A percentile compares a stretch with the other conserved stretches of the same genome.
Evolutionary conservation across 305 asterid species (phyloP).

Genomic region (Fraxinus xanthoxyloides): DNA sequence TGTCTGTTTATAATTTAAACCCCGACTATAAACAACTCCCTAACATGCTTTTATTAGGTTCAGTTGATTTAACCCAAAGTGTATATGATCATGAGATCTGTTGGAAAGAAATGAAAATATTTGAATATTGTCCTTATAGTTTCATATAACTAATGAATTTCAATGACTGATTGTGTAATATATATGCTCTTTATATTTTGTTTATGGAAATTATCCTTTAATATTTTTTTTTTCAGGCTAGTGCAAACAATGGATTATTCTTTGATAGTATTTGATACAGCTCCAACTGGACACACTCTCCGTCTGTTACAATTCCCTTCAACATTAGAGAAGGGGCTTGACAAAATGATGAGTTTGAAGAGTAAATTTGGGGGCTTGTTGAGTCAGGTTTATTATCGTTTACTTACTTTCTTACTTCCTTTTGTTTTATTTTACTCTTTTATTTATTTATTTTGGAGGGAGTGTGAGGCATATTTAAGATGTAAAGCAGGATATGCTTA

Average conservation of each 20-base stretch:
- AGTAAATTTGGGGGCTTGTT: slow-evolving; percentile 84
- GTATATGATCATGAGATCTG: not conserved
- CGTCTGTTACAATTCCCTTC: slow-evolving; percentile 93
- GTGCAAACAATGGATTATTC: slow-evolving; percentile 97
- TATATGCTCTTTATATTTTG: not conserved
- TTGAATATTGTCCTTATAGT: not conserved
- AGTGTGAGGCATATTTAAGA: not conserved
- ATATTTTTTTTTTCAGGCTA: slow-evolving; percentile 45
- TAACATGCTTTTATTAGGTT: not conserved
- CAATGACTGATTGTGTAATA: not conserved
- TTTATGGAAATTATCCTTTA: not conserved
- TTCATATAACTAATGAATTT: not conserved
- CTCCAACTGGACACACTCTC: slow-evolving; percentile 98
- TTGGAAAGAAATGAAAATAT: not conserved
- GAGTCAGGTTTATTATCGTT: slow-evolving; percentile 56
- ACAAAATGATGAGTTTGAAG: slow-evolving; percentile 84
- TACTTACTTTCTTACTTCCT: not conserved
- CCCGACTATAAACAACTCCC: not conserved
- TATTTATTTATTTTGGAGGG: not conserved
- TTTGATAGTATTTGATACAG: slow-evolving; percentile 87
- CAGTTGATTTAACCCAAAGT: not conserved
- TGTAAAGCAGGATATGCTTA: not conserved
- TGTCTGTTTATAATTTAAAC: not conserved
- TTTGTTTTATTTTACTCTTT: not conserved
- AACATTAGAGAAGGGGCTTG: slow-evolving; percentile 87